Percentiles rank a stretch among this genome's conserved stretches.
phyloP scores from a whole-genome alignment of 805 yeast genomes.

The Yarrowia keelungensis region DNA sequence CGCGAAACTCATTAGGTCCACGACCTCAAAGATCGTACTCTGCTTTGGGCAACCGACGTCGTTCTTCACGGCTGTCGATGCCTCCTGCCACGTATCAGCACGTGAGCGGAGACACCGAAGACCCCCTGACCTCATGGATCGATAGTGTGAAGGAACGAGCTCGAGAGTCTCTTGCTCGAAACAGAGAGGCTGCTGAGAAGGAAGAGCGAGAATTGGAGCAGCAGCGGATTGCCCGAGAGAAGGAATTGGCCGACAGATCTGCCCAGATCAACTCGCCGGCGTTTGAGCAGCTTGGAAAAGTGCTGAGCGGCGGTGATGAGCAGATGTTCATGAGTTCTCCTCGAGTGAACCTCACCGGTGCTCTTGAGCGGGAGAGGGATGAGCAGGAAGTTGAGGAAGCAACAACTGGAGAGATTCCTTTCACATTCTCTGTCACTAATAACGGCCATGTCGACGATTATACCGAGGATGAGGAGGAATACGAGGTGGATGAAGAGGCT shows the following conservation, averaged over 20 bases:
- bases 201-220: slow-evolving; percentile 40
- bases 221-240: slow-evolving; percentile 27
- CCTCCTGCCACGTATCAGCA: slow-evolving; percentile 22
- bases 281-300: slow-evolving; percentile 39
- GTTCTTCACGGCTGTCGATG: slow-evolving; percentile 23
- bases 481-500: not conserved
- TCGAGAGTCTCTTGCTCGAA: slow-evolving; percentile 36
- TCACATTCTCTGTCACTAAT: slow-evolving; percentile 12
- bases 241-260: slow-evolving; percentile 22
- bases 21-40: slow-evolving; percentile 29
- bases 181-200: slow-evolving; percentile 40
- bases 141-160: slow-evolving; percentile 19
- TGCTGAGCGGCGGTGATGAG: slow-evolving; percentile 2
- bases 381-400: not conserved
- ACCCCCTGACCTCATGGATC: slow-evolving; percentile 36
- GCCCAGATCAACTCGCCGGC: slow-evolving; percentile 31
- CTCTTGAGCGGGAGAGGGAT: slow-evolving; percentile 12
- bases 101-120: slow-evolving; percentile 11
- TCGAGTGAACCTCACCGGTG: slow-evolving; percentile 23
- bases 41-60: slow-evolving; percentile 7
- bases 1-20: slow-evolving; percentile 24
- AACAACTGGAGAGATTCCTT: not conserved
- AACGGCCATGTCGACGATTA: slow-evolving; percentile 6
- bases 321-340: slow-evolving; percentile 8
- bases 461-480: slow-evolving; percentile 10